Evolutionary conservation across 805 yeast genomes (phyloP), one percentile per base, ranked within the genome.

Genomic region (Saccharomycopsis malanga): DNA sequence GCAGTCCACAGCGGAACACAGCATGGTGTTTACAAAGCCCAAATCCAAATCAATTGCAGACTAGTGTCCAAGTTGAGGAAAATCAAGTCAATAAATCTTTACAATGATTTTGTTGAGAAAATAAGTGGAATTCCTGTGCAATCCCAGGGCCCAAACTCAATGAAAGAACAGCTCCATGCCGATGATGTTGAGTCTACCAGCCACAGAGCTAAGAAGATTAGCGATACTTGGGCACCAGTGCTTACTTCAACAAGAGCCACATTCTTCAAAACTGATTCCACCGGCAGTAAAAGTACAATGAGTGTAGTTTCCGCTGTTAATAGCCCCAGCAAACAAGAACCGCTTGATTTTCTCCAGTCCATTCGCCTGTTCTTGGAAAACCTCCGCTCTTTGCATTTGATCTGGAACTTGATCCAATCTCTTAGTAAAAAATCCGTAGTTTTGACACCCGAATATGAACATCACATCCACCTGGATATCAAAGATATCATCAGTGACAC

Each of bases 361-460:
- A 20, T 42, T 30, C 34, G 22, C 35, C 15, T 27, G 12, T 34
- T 44, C 9, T 36, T 41, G 4, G 46, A 38, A 25, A 44, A 25
- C 35, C 39, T 48, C 12, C 35, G 54, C 24, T 50, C 54, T 4
- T 34, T 50, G n/a, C 38, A 44, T 2, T 27, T 50, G 4, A 7
- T 50, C 9, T 50, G 51, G 46, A 48, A 32, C 22, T 50, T 50
- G 41, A 21, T 50, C 5, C 17, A 30, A 12, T 44, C 53, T 1
- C 12, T 50, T 2, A 23, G 25, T 4, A 24, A 42, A 5, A 42
- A 43, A 27, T 27, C 48, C 5, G 15, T 20, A 22, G 17, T 44
- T 18, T 15, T 30, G 21, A 30, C n/a, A 38, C 22, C 39, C 17
- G 39, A 46, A 9, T 30, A 32, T 6, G 40, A 37, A 35, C 7